Evolutionary conservation across 148 eudicot genomes (phyloP), one percentile per base, ranked within the genome.

Genomic region (Vaccinium macrocarpon): DNA sequence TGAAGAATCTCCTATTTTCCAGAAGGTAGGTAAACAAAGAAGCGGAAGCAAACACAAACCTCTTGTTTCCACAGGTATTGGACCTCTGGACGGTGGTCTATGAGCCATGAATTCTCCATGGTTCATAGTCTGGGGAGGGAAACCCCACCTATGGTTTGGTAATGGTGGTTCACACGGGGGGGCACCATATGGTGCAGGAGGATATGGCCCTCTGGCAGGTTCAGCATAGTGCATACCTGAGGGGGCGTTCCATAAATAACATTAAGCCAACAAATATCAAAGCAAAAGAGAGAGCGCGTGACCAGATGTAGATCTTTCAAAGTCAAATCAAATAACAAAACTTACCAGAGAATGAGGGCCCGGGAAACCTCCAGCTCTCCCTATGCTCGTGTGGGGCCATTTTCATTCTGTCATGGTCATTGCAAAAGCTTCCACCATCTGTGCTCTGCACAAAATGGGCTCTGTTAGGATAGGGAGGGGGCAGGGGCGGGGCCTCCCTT

Each of bases 321-420:
- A 56, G 8, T 14, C 23, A n/a, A n/a, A 29, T 27, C 18, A 73
- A 16, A 27, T 73, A 29, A 49, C 53, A 23, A 79, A 71, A 57
- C 74, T 85, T 89, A 93, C 99, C 90, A 68, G 94, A 90, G 84
- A 84, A 88, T 50, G 93, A 88, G 15, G 94, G 93, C 84, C 91
- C 91, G 52, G 93, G 85, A 89, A 86, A 89, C 88, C 96, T 92
- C 99, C 99, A 97, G 84, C 88, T 82, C 27, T 96, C 96, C 49
- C 91, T 84, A 56, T 78, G 76, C 74, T 94, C 97, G 61, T 89
- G 94, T 70, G 92, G 89, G 19, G 85, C 88, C 25, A 77, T 76
- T 59, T 93, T 90, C 71, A 88, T 87, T 86, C 92, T 91, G 82
- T 91, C 97, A 80, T 90, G 95, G 48, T 91, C 99, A 51, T 93